These are phyloP conservation scores for Acanthamoeba divionensis DNA, from an alignment of 208 protist genomes.

Conservation along the genomic window DNA sequence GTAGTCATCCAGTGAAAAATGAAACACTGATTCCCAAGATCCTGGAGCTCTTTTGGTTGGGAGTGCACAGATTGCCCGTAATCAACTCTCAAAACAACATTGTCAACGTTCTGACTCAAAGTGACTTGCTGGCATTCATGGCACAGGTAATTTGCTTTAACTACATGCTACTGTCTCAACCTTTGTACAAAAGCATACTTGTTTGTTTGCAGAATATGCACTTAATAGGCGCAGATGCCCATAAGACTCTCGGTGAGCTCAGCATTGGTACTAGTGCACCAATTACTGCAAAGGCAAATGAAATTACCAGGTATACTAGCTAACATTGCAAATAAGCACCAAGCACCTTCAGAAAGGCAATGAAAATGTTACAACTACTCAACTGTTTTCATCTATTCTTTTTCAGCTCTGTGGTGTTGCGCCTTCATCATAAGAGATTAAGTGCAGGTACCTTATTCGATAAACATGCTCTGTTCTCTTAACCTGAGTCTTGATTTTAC, in stretches of 20 bases:
- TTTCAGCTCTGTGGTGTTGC: not conserved
- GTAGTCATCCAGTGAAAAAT: not conserved
- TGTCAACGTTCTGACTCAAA: constrained; percentile 41
- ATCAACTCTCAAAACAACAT: constrained; percentile 44
- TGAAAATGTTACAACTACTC: too few relatives aligned
- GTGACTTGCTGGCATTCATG: constrained; percentile 23
- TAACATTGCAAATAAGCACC: too few relatives aligned
- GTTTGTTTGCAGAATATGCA: constrained; percentile 42
- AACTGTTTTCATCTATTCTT: too few relatives aligned
- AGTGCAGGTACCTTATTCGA: not conserved
- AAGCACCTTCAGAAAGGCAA: too few relatives aligned
- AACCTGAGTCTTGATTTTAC: too few relatives aligned
- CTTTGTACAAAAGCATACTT: not conserved
- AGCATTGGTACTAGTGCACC: not conserved
- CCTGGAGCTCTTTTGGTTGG: constrained; percentile 44
- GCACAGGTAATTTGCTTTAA: not conserved
- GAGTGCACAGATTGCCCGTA: not conserved
- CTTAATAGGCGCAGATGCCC: not conserved
- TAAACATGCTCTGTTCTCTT: too few relatives aligned
- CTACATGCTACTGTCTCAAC: too few relatives aligned
- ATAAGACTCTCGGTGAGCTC: not conserved
- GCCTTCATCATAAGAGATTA: constrained; percentile 17
- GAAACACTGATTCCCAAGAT: constrained; percentile 26
- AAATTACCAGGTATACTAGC: not conserved
- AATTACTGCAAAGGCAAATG: not conserved